Evolutionary conservation across 495 filamentous ascomycete species (phyloP).

Genomic region (Aspergillus heteromorphus): DNA sequence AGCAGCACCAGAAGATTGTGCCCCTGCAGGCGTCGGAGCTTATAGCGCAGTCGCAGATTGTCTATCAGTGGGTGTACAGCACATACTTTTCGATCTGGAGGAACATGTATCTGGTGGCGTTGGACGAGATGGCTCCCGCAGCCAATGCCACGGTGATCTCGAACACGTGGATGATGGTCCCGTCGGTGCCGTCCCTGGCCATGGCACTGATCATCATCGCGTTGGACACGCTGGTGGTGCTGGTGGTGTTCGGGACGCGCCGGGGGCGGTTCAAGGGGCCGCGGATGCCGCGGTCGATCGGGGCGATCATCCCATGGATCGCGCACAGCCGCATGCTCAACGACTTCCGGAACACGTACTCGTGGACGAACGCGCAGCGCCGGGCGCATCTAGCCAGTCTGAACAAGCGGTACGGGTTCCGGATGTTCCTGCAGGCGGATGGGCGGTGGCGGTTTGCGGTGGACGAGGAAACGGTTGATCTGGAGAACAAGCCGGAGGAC

Average conservation of each 20-base stretch:
- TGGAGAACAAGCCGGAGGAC: neutral
- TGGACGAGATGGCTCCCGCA: slow-evolving; percentile 16
- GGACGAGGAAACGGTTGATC: slow-evolving; percentile 26
- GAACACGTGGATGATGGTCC: slow-evolving; percentile 33
- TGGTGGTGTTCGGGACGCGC: slow-evolving; percentile 36
- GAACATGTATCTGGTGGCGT: slow-evolving; percentile 29
- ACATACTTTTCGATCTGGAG: slow-evolving; percentile 40
- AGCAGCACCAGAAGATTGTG: slow-evolving; percentile 23
- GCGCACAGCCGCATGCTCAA: slow-evolving; percentile 35
- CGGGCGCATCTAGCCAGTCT: slow-evolving; percentile 25
- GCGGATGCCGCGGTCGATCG: slow-evolving; percentile 36
- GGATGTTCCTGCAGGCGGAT: slow-evolving; percentile 30
- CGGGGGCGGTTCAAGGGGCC: slow-evolving; percentile 35
- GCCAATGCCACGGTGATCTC: slow-evolving; percentile 27
- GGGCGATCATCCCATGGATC: slow-evolving; percentile 36
- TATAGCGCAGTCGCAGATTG: slow-evolving; percentile 25
- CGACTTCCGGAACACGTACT: slow-evolving; percentile 32
- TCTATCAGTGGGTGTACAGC: slow-evolving; percentile 40
- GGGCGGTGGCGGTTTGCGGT: slow-evolving; percentile 34
- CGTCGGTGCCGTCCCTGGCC: slow-evolving; percentile 28
- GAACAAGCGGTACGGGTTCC: slow-evolving; percentile 34
- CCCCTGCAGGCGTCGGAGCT: slow-evolving; percentile 22
- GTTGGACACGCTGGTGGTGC: slow-evolving; percentile 33
- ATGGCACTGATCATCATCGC: slow-evolving; percentile 32
- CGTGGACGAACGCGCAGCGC: slow-evolving; percentile 28